Evolutionary conservation across 352 stramenopile genomes (phyloP), one percentile per base, ranked within the genome.

Genomic region (Phytophthora cryptogea): DNA sequence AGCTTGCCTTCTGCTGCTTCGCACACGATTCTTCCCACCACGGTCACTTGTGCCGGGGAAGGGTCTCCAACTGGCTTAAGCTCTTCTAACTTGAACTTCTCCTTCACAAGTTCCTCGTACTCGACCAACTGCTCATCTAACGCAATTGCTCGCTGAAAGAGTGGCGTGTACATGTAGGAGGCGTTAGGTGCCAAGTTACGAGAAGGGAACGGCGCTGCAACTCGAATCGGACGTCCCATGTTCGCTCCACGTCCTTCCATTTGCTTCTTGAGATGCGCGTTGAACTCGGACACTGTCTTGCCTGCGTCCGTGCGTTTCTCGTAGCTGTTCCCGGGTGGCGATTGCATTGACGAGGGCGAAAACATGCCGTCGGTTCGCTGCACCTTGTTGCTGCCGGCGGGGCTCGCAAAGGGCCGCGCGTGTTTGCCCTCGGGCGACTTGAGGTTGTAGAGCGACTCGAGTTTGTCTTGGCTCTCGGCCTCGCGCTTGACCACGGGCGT

Each of bases 131-230:
- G 83, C 16, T 90, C 76, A 50, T 95, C 86, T 40, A 95, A 48
- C 16, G 83, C 82, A 46, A 93, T 72, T 8, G 84, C 84, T 41
- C 84, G 77, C 26, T 94, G 73, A 50, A 90, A 90, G 33, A 84
- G 72, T 28, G 86, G 83, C 8, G 86, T 94, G 70, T 94, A 95
- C 86, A 95, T 95, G 65, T 90, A 95, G 45, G 73, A 69, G 1
- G 74, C 75, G 47, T 81, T 78, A 11, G 78, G 36, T 39, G 72
- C 53, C 41, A 89, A 63, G 53, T 93, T 93, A 16, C 76, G 79
- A 23, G 83, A 79, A 5, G 79, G 67, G 28, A 86, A 93, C 0
- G 80, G 78, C 7, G 61, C 51, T 1, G 44, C 55, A 4, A 92
- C 33, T 37, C 69, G 50, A 1, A 80, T 56, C 4, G 52, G 55